Percentiles rank a stretch among this genome's conserved stretches.
Evolutionary conservation across 805 yeast genomes (phyloP).

Genomic region (Yamadazyma sp.): DNA sequence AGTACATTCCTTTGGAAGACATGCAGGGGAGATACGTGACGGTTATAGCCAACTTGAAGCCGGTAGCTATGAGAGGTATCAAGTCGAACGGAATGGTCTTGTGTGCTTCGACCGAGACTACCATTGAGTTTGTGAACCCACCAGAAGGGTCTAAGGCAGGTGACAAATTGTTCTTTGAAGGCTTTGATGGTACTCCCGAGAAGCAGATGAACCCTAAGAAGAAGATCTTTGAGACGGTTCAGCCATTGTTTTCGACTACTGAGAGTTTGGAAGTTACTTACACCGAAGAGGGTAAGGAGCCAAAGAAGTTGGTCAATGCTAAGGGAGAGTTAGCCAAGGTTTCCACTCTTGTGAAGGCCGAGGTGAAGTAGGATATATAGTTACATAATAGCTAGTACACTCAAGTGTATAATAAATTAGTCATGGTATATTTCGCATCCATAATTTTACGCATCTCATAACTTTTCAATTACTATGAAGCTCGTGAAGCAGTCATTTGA

Average conservation of each 20-base stretch:
- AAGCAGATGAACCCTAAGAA: slow-evolving; percentile 94
- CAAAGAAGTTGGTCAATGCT: slow-evolving; percentile 70
- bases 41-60: slow-evolving; percentile 93
- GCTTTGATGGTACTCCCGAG: slow-evolving; percentile 85
- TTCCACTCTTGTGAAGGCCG: slow-evolving; percentile 69
- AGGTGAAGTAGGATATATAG: slow-evolving; percentile 51
- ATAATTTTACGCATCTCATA: background rate
- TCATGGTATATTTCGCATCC: background rate
- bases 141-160: slow-evolving; percentile 94
- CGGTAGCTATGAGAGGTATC: slow-evolving; percentile 97
- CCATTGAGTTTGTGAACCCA: slow-evolving; percentile 91
- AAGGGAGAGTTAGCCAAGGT: slow-evolving; percentile 78
- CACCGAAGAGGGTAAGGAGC: slow-evolving; percentile 76
- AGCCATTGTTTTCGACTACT: slow-evolving; percentile 85
- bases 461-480: slow-evolving; percentile 41
- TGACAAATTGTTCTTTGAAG: slow-evolving; percentile 94
- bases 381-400: slow-evolving; percentile 1
- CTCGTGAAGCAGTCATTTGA: slow-evolving; percentile 42
- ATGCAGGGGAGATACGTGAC: slow-evolving; percentile 94
- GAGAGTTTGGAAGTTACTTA: slow-evolving; percentile 75
- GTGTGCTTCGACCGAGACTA: slow-evolving; percentile 76
- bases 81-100: slow-evolving; percentile 95
- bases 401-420: background rate
- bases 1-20: slow-evolving; percentile 83
- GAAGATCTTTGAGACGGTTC: slow-evolving; percentile 95